A percentile compares a stretch with the other conserved stretches of the same genome.
phyloP scores from a whole-genome alignment of 2,329 filamentous ascomycete genomes.

The Claviceps arundinis region DNA sequence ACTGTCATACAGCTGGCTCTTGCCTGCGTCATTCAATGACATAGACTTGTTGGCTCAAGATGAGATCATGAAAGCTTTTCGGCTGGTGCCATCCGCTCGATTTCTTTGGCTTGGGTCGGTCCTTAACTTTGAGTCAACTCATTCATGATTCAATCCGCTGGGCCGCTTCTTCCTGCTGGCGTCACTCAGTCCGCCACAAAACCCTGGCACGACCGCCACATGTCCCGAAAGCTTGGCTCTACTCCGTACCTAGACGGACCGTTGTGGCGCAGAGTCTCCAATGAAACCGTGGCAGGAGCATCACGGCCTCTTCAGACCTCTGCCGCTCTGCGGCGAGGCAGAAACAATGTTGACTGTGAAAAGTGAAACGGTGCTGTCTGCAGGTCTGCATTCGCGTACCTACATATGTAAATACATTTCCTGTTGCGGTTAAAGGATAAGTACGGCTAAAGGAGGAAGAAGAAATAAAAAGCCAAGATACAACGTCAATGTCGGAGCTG shows the following conservation, averaged over 20 bases:
- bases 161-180: neutral
- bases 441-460: neutral
- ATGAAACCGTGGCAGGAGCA: neutral
- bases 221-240: constrained; percentile 1
- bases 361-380: neutral
- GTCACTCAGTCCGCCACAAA: neutral
- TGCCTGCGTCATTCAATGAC: too few relatives aligned
- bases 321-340: neutral
- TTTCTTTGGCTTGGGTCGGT: neutral
- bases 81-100: neutral
- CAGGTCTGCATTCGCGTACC: neutral
- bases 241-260: neutral
- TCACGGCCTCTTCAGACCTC: too few relatives aligned
- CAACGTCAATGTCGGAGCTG: neutral
- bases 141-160: neutral
- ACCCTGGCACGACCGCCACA: constrained; percentile 1
- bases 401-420: neutral
- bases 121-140: neutral
- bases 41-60: too few relatives aligned
- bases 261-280: neutral
- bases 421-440: neutral
- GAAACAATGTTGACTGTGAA: neutral
- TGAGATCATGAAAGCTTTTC: too few relatives aligned
- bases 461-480: neutral
- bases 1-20: neutral